phyloP scores from a whole-genome alignment of 306 rosid species.

The Prunus salicina region DNA sequence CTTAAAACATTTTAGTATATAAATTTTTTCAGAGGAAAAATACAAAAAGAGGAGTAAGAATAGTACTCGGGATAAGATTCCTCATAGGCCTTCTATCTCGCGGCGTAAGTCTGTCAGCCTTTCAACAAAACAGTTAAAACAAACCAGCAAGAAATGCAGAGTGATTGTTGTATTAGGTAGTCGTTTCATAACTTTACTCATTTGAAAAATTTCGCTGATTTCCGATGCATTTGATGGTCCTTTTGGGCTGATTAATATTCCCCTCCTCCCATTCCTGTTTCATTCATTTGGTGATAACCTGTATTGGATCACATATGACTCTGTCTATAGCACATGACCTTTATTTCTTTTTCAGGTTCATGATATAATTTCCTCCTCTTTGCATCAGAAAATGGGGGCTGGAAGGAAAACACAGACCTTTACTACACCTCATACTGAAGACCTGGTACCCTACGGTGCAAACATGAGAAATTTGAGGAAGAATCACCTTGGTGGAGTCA shows the following conservation, averaged over 20 bases:
- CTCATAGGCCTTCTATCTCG: background rate
- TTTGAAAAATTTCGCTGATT: background rate
- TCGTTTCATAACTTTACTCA: background rate
- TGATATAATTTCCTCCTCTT: slow-evolving; percentile 15
- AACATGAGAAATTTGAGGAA: slow-evolving; percentile 56
- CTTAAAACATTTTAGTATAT: background rate
- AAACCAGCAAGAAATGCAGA: background rate
- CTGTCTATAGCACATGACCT: background rate
- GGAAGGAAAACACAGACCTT: slow-evolving; percentile 38
- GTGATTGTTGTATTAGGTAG: background rate
- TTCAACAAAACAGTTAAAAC: background rate
- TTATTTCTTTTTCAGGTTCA: slow-evolving; percentile 6
- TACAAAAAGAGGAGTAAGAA: background rate
- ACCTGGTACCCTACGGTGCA: background rate
- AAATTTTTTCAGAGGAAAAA: background rate
- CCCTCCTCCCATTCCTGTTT: background rate
- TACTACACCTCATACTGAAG: background rate
- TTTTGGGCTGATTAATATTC: background rate
- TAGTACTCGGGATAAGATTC: background rate
- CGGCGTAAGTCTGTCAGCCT: background rate
- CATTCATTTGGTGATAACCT: background rate
- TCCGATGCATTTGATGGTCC: background rate
- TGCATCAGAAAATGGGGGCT: slow-evolving; percentile 43
- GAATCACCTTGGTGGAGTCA: slow-evolving; percentile 77
- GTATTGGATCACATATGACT: background rate